Conservation (phyloP, 2,329 filamentous ascomycete species). For the Sporothrix mexicana region DNA sequence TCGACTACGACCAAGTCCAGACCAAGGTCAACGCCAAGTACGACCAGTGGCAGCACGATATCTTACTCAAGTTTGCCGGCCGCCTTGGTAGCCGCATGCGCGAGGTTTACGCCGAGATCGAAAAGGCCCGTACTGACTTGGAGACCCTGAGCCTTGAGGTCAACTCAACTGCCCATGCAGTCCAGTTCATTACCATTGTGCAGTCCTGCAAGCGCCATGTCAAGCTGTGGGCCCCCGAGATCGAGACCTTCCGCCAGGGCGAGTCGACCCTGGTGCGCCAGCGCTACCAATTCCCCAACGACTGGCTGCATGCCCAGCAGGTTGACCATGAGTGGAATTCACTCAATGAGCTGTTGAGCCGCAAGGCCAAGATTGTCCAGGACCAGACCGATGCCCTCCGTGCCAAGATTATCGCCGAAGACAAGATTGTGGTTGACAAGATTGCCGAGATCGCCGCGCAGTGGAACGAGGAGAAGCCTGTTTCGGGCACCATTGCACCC, state of each 20-base stretch:
- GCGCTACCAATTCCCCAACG: constrained; percentile 88
- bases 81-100: constrained; percentile 89
- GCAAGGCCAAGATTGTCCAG: constrained; percentile 93
- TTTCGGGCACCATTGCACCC: constrained; percentile 90
- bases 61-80: constrained; percentile 87
- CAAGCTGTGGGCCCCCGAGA: constrained; percentile 91
- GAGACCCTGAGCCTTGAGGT: constrained; percentile 92
- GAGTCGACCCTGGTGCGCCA: constrained; percentile 90
- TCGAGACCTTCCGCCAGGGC: constrained; percentile 94
- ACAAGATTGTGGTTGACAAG: constrained; percentile 87
- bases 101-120: constrained; percentile 89
- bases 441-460: constrained; percentile 82
- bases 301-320: constrained; percentile 96
- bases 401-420: constrained; percentile 93
- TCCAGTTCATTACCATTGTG: constrained; percentile 97
- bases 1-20: constrained; percentile 98
- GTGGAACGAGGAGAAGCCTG: constrained; percentile 97
- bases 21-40: constrained; percentile 99
- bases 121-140: constrained; percentile 86
- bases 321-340: constrained; percentile 96
- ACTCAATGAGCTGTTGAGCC: constrained; percentile 86
- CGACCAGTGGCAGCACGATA: constrained; percentile 99
- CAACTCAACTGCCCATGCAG: constrained; percentile 93
- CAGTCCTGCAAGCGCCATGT: constrained; percentile 95
- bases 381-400: constrained; percentile 95